Percentiles rank a stretch among this genome's conserved stretches.
Conservation (phyloP, 495 filamentous ascomycete species). For the Penicillium goetzii region DNA sequence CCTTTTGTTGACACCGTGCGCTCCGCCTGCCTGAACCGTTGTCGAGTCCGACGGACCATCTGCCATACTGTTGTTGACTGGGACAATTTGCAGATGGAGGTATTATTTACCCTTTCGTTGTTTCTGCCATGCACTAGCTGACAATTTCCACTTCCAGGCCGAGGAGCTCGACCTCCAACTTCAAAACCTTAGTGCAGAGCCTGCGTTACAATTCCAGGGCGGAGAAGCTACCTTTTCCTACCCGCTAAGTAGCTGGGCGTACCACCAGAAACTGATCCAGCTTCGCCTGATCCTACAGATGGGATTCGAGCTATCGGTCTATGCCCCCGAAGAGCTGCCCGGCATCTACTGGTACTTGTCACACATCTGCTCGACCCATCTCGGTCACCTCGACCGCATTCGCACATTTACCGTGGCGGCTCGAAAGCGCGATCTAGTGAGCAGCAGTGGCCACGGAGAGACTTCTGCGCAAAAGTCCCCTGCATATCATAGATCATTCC, state of each 20-base stretch:
- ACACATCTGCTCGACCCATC: slow-evolving; percentile 52
- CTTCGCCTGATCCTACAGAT: slow-evolving; percentile 89
- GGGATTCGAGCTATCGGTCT: slow-evolving; percentile 93
- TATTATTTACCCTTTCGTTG: slow-evolving; percentile 23
- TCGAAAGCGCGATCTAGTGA: slow-evolving; percentile 35
- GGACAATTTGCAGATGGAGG: slow-evolving; percentile 83
- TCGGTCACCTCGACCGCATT: slow-evolving; percentile 70
- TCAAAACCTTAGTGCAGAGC: slow-evolving; percentile 63
- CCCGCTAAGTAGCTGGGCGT: slow-evolving; percentile 85
- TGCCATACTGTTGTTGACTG: slow-evolving; percentile 81
- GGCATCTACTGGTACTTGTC: slow-evolving; percentile 85
- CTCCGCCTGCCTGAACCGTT: slow-evolving; percentile 85
- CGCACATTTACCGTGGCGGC: slow-evolving; percentile 57
- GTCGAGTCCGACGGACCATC: slow-evolving; percentile 80
- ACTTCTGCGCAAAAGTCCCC: slow-evolving; percentile 31
- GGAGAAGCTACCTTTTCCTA: slow-evolving; percentile 60
- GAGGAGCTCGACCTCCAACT: slow-evolving; percentile 78
- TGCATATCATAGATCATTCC: slow-evolving; percentile 56
- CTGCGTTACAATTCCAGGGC: slow-evolving; percentile 52
- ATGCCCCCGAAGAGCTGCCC: slow-evolving; percentile 81
- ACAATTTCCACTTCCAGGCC: slow-evolving; percentile 43
- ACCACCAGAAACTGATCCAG: slow-evolving; percentile 82
- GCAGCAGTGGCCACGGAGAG: slow-evolving; percentile 4
- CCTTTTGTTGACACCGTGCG: slow-evolving; percentile 82
- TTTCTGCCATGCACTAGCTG: not conserved